phyloP scores from a whole-genome alignment of 148 eudicot genomes.

The Fagopyrum esculentum region DNA sequence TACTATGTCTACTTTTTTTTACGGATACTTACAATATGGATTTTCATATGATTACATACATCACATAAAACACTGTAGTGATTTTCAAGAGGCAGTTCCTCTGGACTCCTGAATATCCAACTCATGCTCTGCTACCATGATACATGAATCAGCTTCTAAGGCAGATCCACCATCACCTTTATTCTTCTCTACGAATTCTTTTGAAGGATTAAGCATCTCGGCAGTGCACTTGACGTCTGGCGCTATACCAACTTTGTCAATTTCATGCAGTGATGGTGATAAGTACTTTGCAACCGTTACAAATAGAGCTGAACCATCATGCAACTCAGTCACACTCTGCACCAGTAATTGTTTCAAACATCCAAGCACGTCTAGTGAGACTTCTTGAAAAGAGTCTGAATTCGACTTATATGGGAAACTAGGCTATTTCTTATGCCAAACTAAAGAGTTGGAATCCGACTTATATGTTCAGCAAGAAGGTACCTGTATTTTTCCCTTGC shows the following conservation, averaged over 20 bases:
- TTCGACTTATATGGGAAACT: no score
- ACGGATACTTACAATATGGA: background rate
- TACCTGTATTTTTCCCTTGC: slow-evolving; percentile 97
- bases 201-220: slow-evolving; percentile 55
- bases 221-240: slow-evolving; percentile 87
- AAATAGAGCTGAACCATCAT: slow-evolving; percentile 89
- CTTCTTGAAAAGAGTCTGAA: no score
- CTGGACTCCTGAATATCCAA: slow-evolving; percentile 63
- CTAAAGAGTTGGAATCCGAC: background rate
- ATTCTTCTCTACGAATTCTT: slow-evolving; percentile 22
- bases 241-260: slow-evolving; percentile 83
- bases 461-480: background rate
- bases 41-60: background rate
- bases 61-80: background rate
- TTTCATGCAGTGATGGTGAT: slow-evolving; percentile 81
- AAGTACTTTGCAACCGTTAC: slow-evolving; percentile 88
- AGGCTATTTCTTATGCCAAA: background rate
- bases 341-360: background rate
- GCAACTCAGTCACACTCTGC: slow-evolving; percentile 84
- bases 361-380: background rate
- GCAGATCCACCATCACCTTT: slow-evolving; percentile 23
- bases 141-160: slow-evolving; percentile 79
- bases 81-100: slow-evolving; percentile 68
- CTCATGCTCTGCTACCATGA: slow-evolving; percentile 90
- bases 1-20: no score